Percentiles rank a stretch among this genome's conserved stretches.
Conservation (phyloP, 1,284 basidiomycete genomes). For the Meripilus lineatus region DNA sequence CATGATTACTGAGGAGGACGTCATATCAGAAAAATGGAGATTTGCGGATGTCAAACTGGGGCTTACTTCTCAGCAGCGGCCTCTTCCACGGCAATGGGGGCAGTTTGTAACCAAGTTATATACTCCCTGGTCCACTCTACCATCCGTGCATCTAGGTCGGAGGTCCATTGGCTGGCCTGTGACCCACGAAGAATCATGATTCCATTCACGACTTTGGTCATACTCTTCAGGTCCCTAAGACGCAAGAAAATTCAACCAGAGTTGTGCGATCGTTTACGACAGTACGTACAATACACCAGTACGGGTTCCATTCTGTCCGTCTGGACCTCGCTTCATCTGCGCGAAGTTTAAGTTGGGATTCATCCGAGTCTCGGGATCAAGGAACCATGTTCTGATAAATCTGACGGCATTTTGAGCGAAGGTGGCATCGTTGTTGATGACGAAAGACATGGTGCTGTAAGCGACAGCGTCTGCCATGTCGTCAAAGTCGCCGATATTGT, state of each 20-base stretch:
- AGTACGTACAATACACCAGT: slow-evolving; percentile 47
- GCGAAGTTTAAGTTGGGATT: slow-evolving; percentile 64
- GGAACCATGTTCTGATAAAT: slow-evolving; percentile 55
- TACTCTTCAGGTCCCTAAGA: slow-evolving; percentile 46
- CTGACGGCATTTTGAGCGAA: slow-evolving; percentile 34
- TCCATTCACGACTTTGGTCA: slow-evolving; percentile 52
- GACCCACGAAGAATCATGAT: slow-evolving; percentile 48
- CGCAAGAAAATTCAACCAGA: too few species aligned
- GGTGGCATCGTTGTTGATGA: slow-evolving; percentile 33
- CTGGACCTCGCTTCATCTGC: slow-evolving; percentile 54
- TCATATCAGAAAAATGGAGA: neutral
- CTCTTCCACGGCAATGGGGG: slow-evolving; percentile 31
- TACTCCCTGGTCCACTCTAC: slow-evolving; percentile 41
- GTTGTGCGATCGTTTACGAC: too few species aligned
- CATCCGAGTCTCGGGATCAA: slow-evolving; percentile 52
- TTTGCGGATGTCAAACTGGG: neutral
- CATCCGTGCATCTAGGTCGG: slow-evolving; percentile 41
- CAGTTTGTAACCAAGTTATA: slow-evolving; percentile 48
- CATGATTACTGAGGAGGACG: slow-evolving; percentile 20
- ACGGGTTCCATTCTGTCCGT: slow-evolving; percentile 42
- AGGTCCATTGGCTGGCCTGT: slow-evolving; percentile 45
- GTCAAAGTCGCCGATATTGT: slow-evolving; percentile 51
- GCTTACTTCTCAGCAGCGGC: slow-evolving; percentile 45
- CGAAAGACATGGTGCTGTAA: slow-evolving; percentile 57
- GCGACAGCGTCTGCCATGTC: slow-evolving; percentile 53